Conservation (phyloP, 164 flowering plant species). For the Macadamia integrifolia region DNA sequence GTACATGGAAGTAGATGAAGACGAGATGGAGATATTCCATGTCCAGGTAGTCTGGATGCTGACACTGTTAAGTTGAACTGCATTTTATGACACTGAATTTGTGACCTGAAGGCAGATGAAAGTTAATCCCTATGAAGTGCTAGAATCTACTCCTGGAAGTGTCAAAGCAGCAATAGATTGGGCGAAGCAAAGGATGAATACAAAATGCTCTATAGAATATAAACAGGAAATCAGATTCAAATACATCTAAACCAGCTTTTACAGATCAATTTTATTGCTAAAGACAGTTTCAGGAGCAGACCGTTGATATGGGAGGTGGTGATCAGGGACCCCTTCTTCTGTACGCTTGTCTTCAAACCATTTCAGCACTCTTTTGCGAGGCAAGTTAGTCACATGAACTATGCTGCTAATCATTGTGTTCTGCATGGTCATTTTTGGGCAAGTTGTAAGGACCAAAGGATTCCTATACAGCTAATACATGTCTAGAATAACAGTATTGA, state of each 20-base stretch:
- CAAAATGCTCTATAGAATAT: not conserved
- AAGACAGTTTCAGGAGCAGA: constrained; percentile 11
- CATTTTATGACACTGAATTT: too few relatives aligned
- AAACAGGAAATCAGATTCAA: not conserved
- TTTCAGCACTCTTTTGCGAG: constrained; percentile 65
- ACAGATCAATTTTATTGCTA: constrained; percentile 9
- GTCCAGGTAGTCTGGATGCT: too few relatives aligned
- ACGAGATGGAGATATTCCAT: too few relatives aligned
- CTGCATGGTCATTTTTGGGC: constrained; percentile 11
- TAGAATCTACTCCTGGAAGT: too few relatives aligned
- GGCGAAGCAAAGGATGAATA: not conserved
- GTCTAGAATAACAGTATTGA: too few relatives aligned
- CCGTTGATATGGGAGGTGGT: constrained; percentile 44
- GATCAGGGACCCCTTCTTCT: constrained; percentile 68
- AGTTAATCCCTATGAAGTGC: too few relatives aligned
- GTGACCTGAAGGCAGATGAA: too few relatives aligned
- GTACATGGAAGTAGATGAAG: too few relatives aligned
- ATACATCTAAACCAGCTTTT: not conserved
- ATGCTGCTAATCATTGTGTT: constrained; percentile 67
- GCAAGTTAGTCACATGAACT: constrained; percentile 80
- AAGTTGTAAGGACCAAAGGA: not conserved
- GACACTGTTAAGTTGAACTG: too few relatives aligned
- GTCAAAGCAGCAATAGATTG: too few relatives aligned
- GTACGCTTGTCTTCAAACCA: constrained; percentile 92
- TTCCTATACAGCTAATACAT: not conserved